phyloP scores from a whole-genome alignment of 148 eudicot genomes.

The Rhododendron simsii region DNA sequence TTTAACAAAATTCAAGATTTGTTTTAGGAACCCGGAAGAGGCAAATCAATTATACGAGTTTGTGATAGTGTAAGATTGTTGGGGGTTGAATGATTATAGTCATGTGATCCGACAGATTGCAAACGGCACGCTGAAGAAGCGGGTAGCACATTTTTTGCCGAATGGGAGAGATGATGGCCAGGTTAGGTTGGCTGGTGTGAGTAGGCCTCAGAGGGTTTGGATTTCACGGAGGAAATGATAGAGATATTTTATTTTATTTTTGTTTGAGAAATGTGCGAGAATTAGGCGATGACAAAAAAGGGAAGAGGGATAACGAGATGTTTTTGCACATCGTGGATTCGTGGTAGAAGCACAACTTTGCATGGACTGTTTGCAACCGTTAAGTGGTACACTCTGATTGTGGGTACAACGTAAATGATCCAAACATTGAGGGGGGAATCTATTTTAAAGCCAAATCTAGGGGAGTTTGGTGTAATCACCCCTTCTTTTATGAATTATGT shows the following conservation, averaged over 20 bases:
- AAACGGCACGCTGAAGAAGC: background rate
- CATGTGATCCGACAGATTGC: too few relatives aligned
- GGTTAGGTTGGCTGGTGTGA: background rate
- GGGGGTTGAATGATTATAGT: background rate
- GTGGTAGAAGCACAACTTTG: background rate
- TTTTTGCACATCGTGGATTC: background rate
- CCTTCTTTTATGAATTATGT: background rate
- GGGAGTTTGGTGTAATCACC: background rate
- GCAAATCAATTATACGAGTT: too few relatives aligned
- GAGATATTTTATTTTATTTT: too few relatives aligned
- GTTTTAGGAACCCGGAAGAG: too few relatives aligned
- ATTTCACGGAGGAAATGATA: too few relatives aligned
- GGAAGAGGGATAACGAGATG: background rate
- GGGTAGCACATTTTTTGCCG: background rate
- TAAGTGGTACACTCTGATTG: background rate
- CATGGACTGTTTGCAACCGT: background rate
- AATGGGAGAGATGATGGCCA: background rate
- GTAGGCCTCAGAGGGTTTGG: background rate
- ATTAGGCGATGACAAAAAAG: background rate
- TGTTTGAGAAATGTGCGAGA: too few relatives aligned
- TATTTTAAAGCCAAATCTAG: background rate
- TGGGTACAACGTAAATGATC: background rate
- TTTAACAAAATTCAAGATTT: background rate
- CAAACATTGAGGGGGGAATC: background rate
- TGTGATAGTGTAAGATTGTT: background rate